phyloP scores from a whole-genome alignment of 2,329 filamentous ascomycete species.

The Hypoxylon sp. region DNA sequence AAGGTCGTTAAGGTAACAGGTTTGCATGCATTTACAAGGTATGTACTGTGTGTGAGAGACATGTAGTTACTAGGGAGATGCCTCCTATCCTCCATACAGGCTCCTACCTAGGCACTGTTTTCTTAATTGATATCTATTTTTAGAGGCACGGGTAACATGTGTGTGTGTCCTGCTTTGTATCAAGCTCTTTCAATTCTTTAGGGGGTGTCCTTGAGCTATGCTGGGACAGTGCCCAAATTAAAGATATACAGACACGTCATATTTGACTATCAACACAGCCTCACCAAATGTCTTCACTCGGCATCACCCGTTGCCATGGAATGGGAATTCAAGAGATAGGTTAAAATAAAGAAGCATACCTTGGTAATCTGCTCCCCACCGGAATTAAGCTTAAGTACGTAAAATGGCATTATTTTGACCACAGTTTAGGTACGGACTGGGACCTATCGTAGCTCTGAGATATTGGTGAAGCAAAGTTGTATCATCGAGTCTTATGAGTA shows the following conservation, averaged over 20 bases:
- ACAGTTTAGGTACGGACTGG: not conserved
- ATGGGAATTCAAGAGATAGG: not conserved
- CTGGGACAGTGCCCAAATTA: not conserved
- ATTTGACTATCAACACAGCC: slow-evolving; percentile 20
- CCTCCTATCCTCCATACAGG: not conserved
- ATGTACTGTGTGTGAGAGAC: not conserved
- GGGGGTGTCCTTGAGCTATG: not conserved
- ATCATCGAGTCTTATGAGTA: slow-evolving; percentile 2
- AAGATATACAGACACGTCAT: slow-evolving; percentile 18
- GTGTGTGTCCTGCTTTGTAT: not conserved
- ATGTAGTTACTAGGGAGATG: not conserved
- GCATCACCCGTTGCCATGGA: not conserved
- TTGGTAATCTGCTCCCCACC: not conserved
- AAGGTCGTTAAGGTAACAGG: slow-evolving; percentile 8
- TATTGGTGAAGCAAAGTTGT: not conserved
- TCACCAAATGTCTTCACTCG: slow-evolving; percentile 3
- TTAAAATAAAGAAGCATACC: not conserved
- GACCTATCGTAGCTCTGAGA: not conserved
- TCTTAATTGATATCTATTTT: not conserved
- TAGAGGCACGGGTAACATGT: not conserved
- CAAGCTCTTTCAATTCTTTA: not conserved
- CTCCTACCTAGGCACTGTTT: not conserved
- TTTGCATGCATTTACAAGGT: no score
- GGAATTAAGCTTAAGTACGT: not conserved
- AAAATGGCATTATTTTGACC: not conserved